Conservation (phyloP, 139 green algal genomes). For the Micromonas pusilla region DNA sequence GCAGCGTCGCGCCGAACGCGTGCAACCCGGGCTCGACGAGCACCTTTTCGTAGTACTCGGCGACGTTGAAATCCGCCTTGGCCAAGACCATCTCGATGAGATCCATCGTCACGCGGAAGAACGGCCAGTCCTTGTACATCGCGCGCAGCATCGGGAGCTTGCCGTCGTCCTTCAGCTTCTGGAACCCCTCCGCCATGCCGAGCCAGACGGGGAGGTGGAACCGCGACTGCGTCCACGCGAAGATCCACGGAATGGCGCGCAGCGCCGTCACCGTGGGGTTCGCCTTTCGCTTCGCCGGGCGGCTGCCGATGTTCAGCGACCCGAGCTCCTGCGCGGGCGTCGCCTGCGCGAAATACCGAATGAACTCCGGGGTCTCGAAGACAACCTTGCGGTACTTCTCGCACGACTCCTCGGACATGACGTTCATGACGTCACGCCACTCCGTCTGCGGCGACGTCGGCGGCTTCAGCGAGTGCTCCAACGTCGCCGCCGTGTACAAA, state of each 20-base stretch:
- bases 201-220: conserved; percentile 97
- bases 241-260: conserved; percentile 98
- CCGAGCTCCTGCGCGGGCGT: conserved; percentile 91
- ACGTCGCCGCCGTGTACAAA: conserved; percentile 30
- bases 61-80: conserved; percentile 85
- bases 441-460: conserved; percentile 25
- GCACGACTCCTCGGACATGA: conserved; percentile 60
- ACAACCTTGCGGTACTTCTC: conserved; percentile 56
- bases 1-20: conserved; percentile 34
- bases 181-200: conserved; percentile 82
- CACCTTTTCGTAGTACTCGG: conserved; percentile 52
- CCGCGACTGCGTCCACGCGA: conserved; percentile 90
- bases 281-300: conserved; percentile 46
- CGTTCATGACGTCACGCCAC: conserved; percentile 71
- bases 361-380: conserved; percentile 74
- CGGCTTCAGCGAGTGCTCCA: conserved; percentile 28
- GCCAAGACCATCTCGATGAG: conserved; percentile 98
- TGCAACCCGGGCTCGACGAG: conserved; percentile 30
- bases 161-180: conserved; percentile 51
- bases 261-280: conserved; percentile 45
- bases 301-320: conserved; percentile 92
- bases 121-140: conserved; percentile 96
- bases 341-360: conserved; percentile 79
- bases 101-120: conserved; percentile 91
- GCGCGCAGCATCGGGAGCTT: conserved; percentile 59